phyloP scores from a whole-genome alignment of 2,329 filamentous ascomycete genomes.

The Lojkania enalia region DNA sequence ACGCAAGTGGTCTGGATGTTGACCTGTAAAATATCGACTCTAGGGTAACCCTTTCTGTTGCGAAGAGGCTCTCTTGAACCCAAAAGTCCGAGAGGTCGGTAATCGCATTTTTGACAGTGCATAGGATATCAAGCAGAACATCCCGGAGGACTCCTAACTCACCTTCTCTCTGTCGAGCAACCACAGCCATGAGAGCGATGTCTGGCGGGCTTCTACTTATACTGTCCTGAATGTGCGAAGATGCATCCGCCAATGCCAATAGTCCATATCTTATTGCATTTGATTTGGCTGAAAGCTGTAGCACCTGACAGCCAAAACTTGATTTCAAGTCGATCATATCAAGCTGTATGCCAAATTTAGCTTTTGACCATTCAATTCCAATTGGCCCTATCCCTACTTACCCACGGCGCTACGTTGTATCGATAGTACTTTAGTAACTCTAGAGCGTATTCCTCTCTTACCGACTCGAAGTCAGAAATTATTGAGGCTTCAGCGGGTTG shows the following conservation, averaged over 20 bases:
- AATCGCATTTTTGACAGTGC: slow-evolving; percentile 5
- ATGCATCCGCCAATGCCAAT: slow-evolving; percentile 53
- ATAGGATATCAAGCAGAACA: slow-evolving; percentile 10
- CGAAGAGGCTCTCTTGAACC: slow-evolving; percentile 3
- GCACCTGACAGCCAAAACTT: slow-evolving; percentile 57
- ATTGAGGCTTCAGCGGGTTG: not conserved
- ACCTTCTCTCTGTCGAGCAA: slow-evolving; percentile 3
- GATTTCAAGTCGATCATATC: slow-evolving; percentile 61
- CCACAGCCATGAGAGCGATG: slow-evolving; percentile 49
- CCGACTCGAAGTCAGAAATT: not conserved
- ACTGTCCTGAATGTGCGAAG: slow-evolving; percentile 40
- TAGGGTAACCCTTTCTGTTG: slow-evolving; percentile 1
- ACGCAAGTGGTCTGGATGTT: slow-evolving; percentile 6
- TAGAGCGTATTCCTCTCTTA: slow-evolving; percentile 23
- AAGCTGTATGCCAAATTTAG: slow-evolving; percentile 42
- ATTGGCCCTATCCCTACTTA: slow-evolving; percentile 28
- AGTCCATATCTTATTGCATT: slow-evolving; percentile 54
- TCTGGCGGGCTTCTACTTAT: slow-evolving; percentile 56
- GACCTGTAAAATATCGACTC: slow-evolving; percentile 13
- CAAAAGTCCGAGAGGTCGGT: slow-evolving; percentile 16
- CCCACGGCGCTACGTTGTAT: slow-evolving; percentile 58
- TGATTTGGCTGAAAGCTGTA: slow-evolving; percentile 52
- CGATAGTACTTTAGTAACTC: slow-evolving; percentile 52
- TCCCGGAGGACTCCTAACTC: slow-evolving; percentile 22
- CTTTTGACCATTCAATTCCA: not conserved